These are phyloP conservation scores for Mytilinidion resinicola DNA, from an alignment of 495 filamentous ascomycete genomes.

Conservation along the genomic window DNA sequence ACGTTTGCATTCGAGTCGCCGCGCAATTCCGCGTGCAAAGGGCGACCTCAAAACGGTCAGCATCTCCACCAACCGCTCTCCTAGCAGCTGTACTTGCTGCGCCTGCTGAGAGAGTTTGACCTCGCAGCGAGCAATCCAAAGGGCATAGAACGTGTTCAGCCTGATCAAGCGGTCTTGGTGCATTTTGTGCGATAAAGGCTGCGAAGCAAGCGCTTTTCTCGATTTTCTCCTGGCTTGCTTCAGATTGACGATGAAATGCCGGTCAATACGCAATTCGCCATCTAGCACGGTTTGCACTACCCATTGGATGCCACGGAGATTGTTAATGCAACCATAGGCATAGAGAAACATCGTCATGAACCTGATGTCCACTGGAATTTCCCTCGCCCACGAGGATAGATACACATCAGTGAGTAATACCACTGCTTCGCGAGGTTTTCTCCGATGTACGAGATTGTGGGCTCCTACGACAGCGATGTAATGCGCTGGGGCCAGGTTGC, in stretches of 20 bases:
- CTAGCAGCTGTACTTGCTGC: no score
- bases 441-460: not conserved
- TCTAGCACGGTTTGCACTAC: not conserved
- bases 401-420: not conserved
- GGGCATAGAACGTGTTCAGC: no score
- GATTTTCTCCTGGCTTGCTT: not conserved
- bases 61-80: no score
- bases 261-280: not conserved
- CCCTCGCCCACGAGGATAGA: not conserved
- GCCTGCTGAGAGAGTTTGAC: no score
- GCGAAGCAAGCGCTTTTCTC: no score
- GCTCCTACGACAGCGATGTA: not conserved
- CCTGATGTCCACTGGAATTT: not conserved
- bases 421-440: not conserved
- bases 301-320: not conserved
- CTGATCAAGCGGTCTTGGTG: no score
- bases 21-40: no score
- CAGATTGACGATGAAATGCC: not conserved
- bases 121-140: no score
- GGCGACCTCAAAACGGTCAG: no score
- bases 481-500: not conserved
- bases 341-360: not conserved
- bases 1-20: no score
- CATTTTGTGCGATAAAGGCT: no score
- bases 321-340: not conserved